Evolutionary conservation across 306 rosid genomes (phyloP), one percentile per base, ranked within the genome.

Genomic region (Malus sylvestris): DNA sequence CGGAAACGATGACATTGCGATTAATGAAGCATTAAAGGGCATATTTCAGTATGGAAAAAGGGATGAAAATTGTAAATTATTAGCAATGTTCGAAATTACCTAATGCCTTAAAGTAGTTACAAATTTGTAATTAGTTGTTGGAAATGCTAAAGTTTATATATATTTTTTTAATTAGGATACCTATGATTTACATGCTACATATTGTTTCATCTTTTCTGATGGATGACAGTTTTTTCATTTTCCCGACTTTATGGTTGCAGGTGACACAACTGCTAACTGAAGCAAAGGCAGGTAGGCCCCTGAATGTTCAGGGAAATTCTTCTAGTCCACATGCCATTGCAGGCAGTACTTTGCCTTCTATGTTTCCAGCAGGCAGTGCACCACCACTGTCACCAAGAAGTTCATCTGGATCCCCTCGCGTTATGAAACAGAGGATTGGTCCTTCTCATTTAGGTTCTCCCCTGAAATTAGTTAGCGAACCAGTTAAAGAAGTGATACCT

Each of bases 341-440:
- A 4, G 83, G 84, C 93, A 91, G 77, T 86, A 78, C 98, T 38
- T 81, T 96, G 88, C 99, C 99, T 52, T 96, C 99, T 72, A 91
- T 96, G 96, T 96, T 96, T 89, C 98, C 98, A 42, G 99, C 99
- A 1, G 99, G 99, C 76, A 92, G 96, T 85, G 99, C 96, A 35
- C 99, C 99, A 3, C 99, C 99, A 33, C 85, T 96, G 64, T 96
- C 99, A 27, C 99, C 99, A 1, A 88, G 99, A 76, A 96, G 99
- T 80, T 63, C 87, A 62, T 82, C 98, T 22, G 98, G 99, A 68
- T 96, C 99, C 84, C 99, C 99, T 80, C 97, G 99, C 73, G 46
- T 89, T 76, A 88, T 88, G 89, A 96, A 90, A 82, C 98, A 85
- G 57, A 92, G 99, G 90, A 80, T 85, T 74, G 98, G 98, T 67